phyloP scores from a whole-genome alignment of 1,284 basidiomycete species.

The Ganoderma leucocontextum region DNA sequence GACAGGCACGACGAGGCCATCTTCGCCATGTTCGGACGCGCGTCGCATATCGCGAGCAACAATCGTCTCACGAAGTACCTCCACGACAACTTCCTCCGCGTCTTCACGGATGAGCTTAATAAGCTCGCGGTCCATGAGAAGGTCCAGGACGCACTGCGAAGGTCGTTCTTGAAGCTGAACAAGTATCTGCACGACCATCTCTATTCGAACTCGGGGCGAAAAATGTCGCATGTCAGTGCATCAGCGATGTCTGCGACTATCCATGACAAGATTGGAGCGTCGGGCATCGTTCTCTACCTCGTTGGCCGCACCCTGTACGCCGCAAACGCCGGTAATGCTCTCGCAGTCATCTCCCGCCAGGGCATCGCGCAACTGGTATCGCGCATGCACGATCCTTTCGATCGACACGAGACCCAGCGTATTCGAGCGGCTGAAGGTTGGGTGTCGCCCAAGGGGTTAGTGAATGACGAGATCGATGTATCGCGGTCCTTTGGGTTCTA shows the following conservation, averaged over 20 bases:
- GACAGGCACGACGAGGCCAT: constrained; percentile 85
- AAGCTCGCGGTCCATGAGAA: constrained; percentile 62
- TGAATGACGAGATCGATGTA: constrained; percentile 93
- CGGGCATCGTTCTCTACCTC: constrained; percentile 90
- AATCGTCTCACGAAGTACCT: constrained; percentile 81
- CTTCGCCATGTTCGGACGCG: constrained; percentile 94
- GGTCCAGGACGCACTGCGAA: constrained; percentile 79
- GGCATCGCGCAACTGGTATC: constrained; percentile 84
- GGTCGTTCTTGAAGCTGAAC: constrained; percentile 89
- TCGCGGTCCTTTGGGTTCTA: constrained; percentile 96
- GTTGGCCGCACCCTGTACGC: constrained; percentile 85
- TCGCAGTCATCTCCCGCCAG: constrained; percentile 89
- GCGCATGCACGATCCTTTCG: constrained; percentile 90
- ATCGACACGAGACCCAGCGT: constrained; percentile 84
- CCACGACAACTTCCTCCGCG: constrained; percentile 78
- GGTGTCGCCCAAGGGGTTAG: constrained; percentile 93
- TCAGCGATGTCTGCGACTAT: constrained; percentile 45
- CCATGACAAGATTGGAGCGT: constrained; percentile 77
- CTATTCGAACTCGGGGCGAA: constrained; percentile 59
- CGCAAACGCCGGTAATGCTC: constrained; percentile 90
- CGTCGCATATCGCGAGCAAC: constrained; percentile 70
- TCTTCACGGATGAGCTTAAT: constrained; percentile 68
- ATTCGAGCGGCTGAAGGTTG: constrained; percentile 95
- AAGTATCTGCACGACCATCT: constrained; percentile 77
- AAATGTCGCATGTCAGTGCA: constrained; percentile 73